Evolutionary conservation across 352 stramenopile species (phyloP), one percentile per base, ranked within the genome.

Genomic region (Phytophthora idaei): DNA sequence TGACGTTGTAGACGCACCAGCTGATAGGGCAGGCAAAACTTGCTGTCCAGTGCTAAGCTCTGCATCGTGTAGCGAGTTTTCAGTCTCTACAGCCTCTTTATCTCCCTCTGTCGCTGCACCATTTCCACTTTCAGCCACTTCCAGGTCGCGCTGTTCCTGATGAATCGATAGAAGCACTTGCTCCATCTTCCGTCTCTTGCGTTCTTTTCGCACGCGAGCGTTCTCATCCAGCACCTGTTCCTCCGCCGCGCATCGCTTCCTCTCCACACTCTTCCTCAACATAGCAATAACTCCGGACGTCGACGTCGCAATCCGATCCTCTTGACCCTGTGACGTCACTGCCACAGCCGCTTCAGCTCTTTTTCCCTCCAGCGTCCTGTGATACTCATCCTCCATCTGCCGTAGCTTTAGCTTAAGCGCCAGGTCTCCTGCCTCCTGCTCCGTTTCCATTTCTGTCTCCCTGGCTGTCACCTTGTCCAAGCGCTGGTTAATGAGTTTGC

Each of bases 371-470:
- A 55, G 9, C 4, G 21, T 55, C 31, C 11, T 42, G 9, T 44
- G 48, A 44, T 55, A 55, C n/a, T 42, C 29, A 2, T 55, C 31
- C 48, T 55, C 48, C 29, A 55, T 44, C 48, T 55, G 48, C 31
- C 48, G 29, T 8, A 55, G 4, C 34, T 55, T 55, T 8, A 55
- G 4, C 34, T 55, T 55, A 14, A 32, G 48, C 29, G 48, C 17
- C 8, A 55, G 17, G 4, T 55, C 31, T 32, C 21, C 17, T 17
- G n/a, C 48, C 48, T 37, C 48, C n/a, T 44, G 31, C 48, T 55
- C 48, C 31, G n/a, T 29, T 10, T 29, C n/a, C 48, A 27, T 9
- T 15, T 31, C 29, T 9, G 27, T n/a, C 48, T 39, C 17, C n/a
- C 31, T 17, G 2, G 2, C n/a, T 4, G 31, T 29, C 12, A 15